Conservation (phyloP, 768 basidiomycete species). For the Myochromella boudieri region DNA sequence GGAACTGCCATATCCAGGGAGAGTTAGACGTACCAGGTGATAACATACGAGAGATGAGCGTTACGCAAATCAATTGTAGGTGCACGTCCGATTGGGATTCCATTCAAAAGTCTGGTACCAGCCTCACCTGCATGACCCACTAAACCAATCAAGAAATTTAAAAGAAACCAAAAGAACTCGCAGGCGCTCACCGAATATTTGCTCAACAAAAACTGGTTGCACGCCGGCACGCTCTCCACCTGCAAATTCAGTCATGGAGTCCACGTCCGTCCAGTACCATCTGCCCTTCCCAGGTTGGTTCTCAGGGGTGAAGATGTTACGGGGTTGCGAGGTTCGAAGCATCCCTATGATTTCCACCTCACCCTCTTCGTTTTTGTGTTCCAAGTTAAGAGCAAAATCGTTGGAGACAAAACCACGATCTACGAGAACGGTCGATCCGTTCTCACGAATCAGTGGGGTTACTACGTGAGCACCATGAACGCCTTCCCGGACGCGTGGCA, state of each 20-base stretch:
- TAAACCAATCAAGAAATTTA: constrained; percentile 28
- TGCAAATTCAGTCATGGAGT: constrained; percentile 72
- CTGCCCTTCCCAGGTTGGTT: constrained; percentile 76
- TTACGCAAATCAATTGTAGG: constrained; percentile 88
- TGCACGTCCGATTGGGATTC: constrained; percentile 82
- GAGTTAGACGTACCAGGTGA: constrained; percentile 80
- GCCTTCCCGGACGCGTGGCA: constrained; percentile 89
- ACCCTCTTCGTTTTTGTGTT: constrained; percentile 39
- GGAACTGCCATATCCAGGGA: constrained; percentile 3
- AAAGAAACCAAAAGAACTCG: neutral
- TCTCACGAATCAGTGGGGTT: constrained; percentile 78
- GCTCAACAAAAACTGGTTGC: constrained; percentile 88
- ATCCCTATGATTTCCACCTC: constrained; percentile 83
- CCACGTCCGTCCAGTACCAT: constrained; percentile 93
- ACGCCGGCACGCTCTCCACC: constrained; percentile 73
- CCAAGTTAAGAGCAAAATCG: constrained; percentile 31
- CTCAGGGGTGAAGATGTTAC: constrained; percentile 85
- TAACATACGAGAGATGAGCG: constrained; percentile 91
- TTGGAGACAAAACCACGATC: constrained; percentile 90
- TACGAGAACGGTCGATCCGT: constrained; percentile 84
- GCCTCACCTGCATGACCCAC: constrained; percentile 86
- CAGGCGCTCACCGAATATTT: constrained; percentile 74
- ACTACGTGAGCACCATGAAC: constrained; percentile 84
- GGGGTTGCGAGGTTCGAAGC: constrained; percentile 73
- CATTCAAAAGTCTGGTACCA: constrained; percentile 54